Conservation (phyloP, 2,329 filamentous ascomycete genomes). For the Didymella glomerata region DNA sequence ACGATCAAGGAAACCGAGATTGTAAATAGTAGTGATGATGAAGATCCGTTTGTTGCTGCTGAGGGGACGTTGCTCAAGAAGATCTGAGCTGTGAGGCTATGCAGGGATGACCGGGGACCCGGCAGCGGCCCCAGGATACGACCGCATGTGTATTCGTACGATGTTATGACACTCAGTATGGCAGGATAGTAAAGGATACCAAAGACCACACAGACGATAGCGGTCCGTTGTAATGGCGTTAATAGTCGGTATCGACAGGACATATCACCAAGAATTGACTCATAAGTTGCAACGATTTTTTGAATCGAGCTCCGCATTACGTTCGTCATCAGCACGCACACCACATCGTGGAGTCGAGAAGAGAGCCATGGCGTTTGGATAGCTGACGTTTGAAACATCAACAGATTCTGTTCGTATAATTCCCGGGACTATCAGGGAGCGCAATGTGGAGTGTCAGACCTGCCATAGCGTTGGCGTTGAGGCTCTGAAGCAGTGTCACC, state of each 20-base stretch:
- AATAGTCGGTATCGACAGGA: slow-evolving; percentile 13
- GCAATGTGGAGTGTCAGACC: slow-evolving; percentile 3
- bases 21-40: slow-evolving; percentile 11
- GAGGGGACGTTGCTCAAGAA: slow-evolving; percentile 14
- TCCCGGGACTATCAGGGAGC: neutral
- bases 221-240: slow-evolving; percentile 4
- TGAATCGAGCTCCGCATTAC: no score
- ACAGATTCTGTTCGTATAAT: slow-evolving; percentile 1
- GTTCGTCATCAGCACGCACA: neutral
- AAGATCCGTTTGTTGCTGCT: slow-evolving; percentile 17
- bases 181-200: neutral
- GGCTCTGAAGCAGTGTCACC: slow-evolving; percentile 19
- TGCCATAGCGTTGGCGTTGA: slow-evolving; percentile 3
- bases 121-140: neutral
- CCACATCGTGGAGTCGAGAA: neutral
- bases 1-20: slow-evolving; percentile 13
- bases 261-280: neutral
- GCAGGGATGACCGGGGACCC: neutral
- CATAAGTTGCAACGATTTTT: neutral
- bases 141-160: slow-evolving; percentile 18
- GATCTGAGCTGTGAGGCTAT: slow-evolving; percentile 1
- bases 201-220: neutral
- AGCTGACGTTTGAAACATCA: neutral
- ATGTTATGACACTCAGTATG: slow-evolving; percentile 10
- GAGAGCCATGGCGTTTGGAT: neutral